Evolutionary conservation across 768 basidiomycete genomes (phyloP), one percentile per base, ranked within the genome.

Genomic region (Atractiella rhizophila): DNA sequence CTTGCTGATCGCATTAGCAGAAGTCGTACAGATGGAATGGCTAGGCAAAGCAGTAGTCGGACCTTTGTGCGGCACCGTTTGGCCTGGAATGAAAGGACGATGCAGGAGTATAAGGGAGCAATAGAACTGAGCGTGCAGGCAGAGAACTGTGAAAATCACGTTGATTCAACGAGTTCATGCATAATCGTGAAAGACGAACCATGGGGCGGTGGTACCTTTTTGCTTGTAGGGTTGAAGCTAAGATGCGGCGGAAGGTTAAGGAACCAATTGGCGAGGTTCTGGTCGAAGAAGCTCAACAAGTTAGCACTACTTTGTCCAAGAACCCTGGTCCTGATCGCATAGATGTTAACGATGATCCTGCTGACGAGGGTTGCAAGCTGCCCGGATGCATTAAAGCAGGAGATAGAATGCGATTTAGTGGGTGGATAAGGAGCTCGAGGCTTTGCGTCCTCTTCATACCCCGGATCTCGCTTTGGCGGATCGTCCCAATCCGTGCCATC

Each of bases 51-150:
- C 38, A 21, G 45, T 45, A 9, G 45, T 50, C 13, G 53, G 28
- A 11, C 35, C 39, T 1, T 40, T 25, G 20, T 46, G 43, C 35
- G 42, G n/a, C n/a, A n/a, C n/a, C n/a, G n/a, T 45, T 37, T 49
- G 49, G 3, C 39, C 47, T 2, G 54, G 49, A 31, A 54, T 54
- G 42, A 56, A 56, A 5, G 57, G 57, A 1, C 57, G 55, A 34
- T 59, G 54, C 0, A 59, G 48, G 11, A 59, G 46, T 10, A 57
- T 52, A 13, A 59, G 41, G 7, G 55, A 47, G 28, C 46, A 51
- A 46, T 55, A 57, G 43, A 54, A 59, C 30, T 54, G 51, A 21
- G 54, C 45, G 34, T 59, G 57, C 0, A 58, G 43, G 4, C 48
- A 36, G 11, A 58, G 28, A 28, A 55, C 32, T 44, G n/a, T n/a